Percentiles rank a stretch among this genome's conserved stretches.
Evolutionary conservation across 768 basidiomycete genomes (phyloP).

Genomic region (Boletus rubropictus): DNA sequence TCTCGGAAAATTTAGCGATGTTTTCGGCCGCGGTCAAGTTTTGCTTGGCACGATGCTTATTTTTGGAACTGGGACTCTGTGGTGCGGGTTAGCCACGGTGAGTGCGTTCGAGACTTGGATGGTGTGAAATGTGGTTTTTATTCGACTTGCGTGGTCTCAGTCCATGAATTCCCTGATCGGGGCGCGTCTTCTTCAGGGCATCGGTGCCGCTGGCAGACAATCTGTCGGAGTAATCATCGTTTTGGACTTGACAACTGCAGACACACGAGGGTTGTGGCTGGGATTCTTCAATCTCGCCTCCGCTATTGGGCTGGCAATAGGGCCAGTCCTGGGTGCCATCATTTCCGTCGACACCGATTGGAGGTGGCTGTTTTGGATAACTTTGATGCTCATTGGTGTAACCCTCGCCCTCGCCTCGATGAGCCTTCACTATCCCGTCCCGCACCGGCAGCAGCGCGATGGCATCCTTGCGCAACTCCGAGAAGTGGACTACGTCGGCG

Average conservation of each 20-base stretch:
- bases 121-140: not conserved
- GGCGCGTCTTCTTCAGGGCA: conserved; percentile 33
- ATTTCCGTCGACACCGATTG: conserved; percentile 39
- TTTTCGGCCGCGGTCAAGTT: conserved; percentile 32
- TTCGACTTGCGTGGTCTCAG: conserved; percentile 15
- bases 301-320: conserved; percentile 40
- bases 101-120: conserved; percentile 1
- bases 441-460: conserved; percentile 27
- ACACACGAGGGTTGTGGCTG: conserved; percentile 33
- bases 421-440: conserved; percentile 30
- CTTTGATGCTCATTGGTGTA: conserved; percentile 29
- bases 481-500: conserved; percentile 33
- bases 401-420: conserved; percentile 25
- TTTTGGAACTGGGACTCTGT: conserved; percentile 30
- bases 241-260: conserved; percentile 33
- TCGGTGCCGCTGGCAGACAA: conserved; percentile 34
- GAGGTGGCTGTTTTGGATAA: conserved; percentile 46
- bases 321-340: conserved; percentile 43
- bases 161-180: conserved; percentile 33
- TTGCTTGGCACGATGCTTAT: conserved; percentile 33
- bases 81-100: conserved; percentile 31
- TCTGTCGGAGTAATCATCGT: conserved; percentile 33
- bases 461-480: conserved; percentile 30
- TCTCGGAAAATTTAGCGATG: conserved; percentile 32
- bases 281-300: conserved; percentile 34